phyloP scores from a whole-genome alignment of 2,329 filamentous ascomycete species.

The Cryphonectria radicalis region DNA sequence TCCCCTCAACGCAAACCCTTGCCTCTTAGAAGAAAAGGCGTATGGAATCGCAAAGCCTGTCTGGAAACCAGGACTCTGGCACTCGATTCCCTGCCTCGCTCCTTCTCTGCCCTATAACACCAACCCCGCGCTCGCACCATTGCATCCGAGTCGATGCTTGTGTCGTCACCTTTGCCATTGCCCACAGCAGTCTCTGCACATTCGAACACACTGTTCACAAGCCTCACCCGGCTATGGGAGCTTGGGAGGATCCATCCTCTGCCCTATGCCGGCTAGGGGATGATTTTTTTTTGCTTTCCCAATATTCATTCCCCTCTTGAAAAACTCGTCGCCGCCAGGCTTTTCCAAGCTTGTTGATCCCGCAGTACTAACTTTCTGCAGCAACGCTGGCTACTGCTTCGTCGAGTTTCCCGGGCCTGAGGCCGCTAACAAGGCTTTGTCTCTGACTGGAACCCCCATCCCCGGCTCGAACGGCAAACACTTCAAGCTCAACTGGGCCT shows the following conservation, averaged over 20 bases:
- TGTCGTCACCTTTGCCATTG: neutral
- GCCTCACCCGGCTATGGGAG: neutral
- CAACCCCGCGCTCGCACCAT: neutral
- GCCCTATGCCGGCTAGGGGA: neutral
- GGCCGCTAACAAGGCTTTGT: constrained; percentile 88
- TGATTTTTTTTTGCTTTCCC: too few species aligned
- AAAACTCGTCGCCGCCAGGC: neutral
- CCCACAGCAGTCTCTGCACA: neutral
- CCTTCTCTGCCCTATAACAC: neutral
- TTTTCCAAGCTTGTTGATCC: too few species aligned
- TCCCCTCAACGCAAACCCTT: neutral
- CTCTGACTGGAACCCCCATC: constrained; percentile 84
- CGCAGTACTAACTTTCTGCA: constrained; percentile 44
- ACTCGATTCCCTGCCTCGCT: neutral
- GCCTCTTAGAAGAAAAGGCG: neutral
- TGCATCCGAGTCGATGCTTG: neutral
- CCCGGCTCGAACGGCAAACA: constrained; percentile 85
- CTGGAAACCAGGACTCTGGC: neutral
- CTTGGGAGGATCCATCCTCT: neutral
- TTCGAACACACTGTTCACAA: neutral
- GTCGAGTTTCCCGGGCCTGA: constrained; percentile 80
- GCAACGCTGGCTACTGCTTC: constrained; percentile 95
- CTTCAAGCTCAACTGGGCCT: constrained; percentile 99
- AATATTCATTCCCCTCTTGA: neutral
- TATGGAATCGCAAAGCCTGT: neutral